Conservation (phyloP, 768 basidiomycete species). For the Boletus patriciae region DNA sequence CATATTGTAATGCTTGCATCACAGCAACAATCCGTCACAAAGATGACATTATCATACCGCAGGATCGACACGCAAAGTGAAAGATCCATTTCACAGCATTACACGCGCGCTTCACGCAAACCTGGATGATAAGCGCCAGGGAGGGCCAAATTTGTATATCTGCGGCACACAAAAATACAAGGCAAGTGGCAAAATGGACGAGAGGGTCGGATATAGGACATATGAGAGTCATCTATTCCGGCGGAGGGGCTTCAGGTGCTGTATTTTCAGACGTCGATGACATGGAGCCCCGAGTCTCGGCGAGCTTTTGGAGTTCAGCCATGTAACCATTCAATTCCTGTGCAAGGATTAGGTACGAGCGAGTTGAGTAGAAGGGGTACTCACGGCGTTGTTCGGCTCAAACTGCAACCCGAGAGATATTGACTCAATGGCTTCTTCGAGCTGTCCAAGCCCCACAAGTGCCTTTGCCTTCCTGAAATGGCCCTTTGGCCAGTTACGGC, state of each 20-base stretch:
- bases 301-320: slow-evolving; percentile 29
- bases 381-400: slow-evolving; percentile 66
- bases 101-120: too few species aligned
- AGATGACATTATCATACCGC: too few species aligned
- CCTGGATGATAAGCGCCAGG: not conserved
- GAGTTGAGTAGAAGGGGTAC: slow-evolving; percentile 9
- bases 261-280: slow-evolving; percentile 1
- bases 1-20: too few species aligned
- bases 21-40: too few species aligned
- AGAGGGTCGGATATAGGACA: not conserved
- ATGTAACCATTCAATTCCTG: slow-evolving; percentile 36
- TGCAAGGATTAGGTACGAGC: slow-evolving; percentile 10
- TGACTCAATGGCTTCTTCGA: slow-evolving; percentile 79
- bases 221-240: slow-evolving; percentile 13
- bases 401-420: slow-evolving; percentile 81
- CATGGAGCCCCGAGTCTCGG: slow-evolving; percentile 10
- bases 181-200: slow-evolving; percentile 2
- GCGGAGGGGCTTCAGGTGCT: not conserved
- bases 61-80: too few species aligned
- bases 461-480: slow-evolving; percentile 95
- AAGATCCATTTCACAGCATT: too few species aligned
- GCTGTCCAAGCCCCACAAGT: slow-evolving; percentile 64
- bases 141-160: slow-evolving; percentile 1
- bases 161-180: too few species aligned
- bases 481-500: slow-evolving; percentile 91